phyloP scores from a whole-genome alignment of 2,329 filamentous ascomycete genomes.

The Colletotrichum costaricense region DNA sequence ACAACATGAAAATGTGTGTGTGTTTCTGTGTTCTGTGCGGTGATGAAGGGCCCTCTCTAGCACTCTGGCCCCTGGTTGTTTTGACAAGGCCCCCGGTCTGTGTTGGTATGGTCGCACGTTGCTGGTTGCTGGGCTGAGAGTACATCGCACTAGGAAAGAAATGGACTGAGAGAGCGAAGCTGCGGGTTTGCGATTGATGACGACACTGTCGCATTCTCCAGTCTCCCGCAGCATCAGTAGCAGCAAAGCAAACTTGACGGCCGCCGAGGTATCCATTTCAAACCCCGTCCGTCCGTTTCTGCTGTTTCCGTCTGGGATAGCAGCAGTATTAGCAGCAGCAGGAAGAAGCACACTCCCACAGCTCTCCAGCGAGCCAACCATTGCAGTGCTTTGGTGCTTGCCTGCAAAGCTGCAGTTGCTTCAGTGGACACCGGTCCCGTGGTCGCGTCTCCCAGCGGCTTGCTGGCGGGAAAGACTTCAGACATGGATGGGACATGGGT shows the following conservation, averaged over 20 bases:
- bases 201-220: neutral
- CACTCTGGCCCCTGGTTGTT: slow-evolving; percentile 1
- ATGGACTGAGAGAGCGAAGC: neutral
- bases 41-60: slow-evolving; percentile 4
- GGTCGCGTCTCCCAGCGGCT: neutral
- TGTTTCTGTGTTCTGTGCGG: slow-evolving; percentile 1
- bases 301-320: neutral
- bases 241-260: neutral
- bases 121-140: slow-evolving; percentile 1
- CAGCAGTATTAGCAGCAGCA: neutral
- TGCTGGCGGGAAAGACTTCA: neutral
- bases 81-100: slow-evolving; percentile 5
- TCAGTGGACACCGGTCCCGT: slow-evolving; percentile 3
- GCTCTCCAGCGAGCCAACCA: neutral
- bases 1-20: neutral
- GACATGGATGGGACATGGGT: neutral
- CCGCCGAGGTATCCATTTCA: neutral
- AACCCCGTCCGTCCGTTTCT: neutral
- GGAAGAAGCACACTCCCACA: neutral
- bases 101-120: neutral
- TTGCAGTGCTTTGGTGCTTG: neutral
- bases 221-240: neutral
- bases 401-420: neutral
- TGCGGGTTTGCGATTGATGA: slow-evolving; percentile 3
- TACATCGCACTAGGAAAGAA: neutral